These are phyloP conservation scores for Coemansia sp. DNA, from an alignment of 192 early-diverging fungal species.

Conservation along the genomic window DNA sequence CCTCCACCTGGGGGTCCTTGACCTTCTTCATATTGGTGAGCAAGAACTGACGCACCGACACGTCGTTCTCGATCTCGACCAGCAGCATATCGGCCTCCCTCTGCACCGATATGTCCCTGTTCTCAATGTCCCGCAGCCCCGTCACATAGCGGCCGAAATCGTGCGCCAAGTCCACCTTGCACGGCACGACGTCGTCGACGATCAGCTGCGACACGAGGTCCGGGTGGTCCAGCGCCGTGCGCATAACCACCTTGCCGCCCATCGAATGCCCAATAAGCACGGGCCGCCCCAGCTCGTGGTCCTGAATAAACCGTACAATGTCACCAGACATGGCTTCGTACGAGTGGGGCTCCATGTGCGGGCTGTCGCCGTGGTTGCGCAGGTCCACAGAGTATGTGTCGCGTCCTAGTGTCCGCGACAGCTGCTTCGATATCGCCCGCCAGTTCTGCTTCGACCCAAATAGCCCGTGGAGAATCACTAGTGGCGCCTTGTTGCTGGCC, in stretches of 20 bases:
- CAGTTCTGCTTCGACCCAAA: constrained; percentile 97
- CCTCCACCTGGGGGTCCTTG: constrained; percentile 7
- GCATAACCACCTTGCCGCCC: constrained; percentile 82
- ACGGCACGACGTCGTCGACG: constrained; percentile 73
- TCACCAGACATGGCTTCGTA: constrained; percentile 83
- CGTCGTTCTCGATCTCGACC: constrained; percentile 51
- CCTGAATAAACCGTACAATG: constrained; percentile 65
- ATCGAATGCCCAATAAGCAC: constrained; percentile 89
- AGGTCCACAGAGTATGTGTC: constrained; percentile 78
- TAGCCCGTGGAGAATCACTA: constrained; percentile 86
- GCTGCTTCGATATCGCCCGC: constrained; percentile 76
- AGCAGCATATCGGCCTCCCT: constrained; percentile 64
- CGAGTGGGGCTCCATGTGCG: constrained; percentile 62
- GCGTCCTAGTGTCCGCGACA: constrained; percentile 62
- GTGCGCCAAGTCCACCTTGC: constrained; percentile 45
- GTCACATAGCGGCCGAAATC: constrained; percentile 62
- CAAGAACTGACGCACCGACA: constrained; percentile 75
- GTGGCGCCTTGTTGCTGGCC: constrained; percentile 31
- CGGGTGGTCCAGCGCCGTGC: constrained; percentile 58
- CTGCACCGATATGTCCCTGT: constrained; percentile 50
- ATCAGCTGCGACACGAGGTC: constrained; percentile 58
- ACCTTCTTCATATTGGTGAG: constrained; percentile 85
- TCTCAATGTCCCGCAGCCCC: constrained; percentile 61
- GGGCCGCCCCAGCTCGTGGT: constrained; percentile 55
- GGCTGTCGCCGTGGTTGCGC: constrained; percentile 93